Evolutionary conservation across 2,329 filamentous ascomycete genomes (phyloP).

Genomic region (Cladosporium sp.): DNA sequence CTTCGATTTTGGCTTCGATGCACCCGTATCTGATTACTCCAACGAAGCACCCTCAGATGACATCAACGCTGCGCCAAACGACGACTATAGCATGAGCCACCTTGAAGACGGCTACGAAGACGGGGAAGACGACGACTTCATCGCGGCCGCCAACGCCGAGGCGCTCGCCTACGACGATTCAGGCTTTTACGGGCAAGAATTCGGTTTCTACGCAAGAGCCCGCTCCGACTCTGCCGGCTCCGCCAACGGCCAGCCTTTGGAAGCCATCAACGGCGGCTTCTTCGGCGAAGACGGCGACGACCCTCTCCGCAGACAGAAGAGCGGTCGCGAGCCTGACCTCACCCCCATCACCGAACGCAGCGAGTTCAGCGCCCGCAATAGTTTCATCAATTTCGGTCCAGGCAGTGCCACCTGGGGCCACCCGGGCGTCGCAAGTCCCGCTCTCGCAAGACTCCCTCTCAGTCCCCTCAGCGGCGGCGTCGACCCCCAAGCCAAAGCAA

Average conservation of each 20-base stretch:
- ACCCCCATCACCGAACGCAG: slow-evolving; percentile 95
- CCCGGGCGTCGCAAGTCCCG: slow-evolving; percentile 52
- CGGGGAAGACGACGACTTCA: slow-evolving; percentile 72
- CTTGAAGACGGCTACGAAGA: slow-evolving; percentile 54
- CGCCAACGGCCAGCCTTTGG: slow-evolving; percentile 36
- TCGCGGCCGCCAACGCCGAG: slow-evolving; percentile 91
- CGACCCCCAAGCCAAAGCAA: neutral
- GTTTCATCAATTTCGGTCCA: slow-evolving; percentile 54
- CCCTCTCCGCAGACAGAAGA: slow-evolving; percentile 61
- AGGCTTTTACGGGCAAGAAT: slow-evolving; percentile 93
- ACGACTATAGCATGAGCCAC: slow-evolving; percentile 48
- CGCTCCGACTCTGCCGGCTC: slow-evolving; percentile 35
- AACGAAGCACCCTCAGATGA: slow-evolving; percentile 24
- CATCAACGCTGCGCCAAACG: slow-evolving; percentile 19
- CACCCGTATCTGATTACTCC: neutral
- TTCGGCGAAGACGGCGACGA: slow-evolving; percentile 72
- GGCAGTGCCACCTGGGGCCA: slow-evolving; percentile 53
- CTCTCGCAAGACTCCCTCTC: slow-evolving; percentile 58
- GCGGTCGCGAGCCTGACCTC: slow-evolving; percentile 80
- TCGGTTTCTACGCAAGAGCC: slow-evolving; percentile 78
- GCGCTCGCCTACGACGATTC: slow-evolving; percentile 88
- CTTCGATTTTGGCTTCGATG: slow-evolving; percentile 39
- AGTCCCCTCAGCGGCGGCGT: slow-evolving; percentile 17
- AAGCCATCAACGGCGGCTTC: slow-evolving; percentile 78
- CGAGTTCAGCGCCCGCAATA: slow-evolving; percentile 94